phyloP scores from a whole-genome alignment of 2,329 filamentous ascomycete species.

The Penicillium sp. region DNA sequence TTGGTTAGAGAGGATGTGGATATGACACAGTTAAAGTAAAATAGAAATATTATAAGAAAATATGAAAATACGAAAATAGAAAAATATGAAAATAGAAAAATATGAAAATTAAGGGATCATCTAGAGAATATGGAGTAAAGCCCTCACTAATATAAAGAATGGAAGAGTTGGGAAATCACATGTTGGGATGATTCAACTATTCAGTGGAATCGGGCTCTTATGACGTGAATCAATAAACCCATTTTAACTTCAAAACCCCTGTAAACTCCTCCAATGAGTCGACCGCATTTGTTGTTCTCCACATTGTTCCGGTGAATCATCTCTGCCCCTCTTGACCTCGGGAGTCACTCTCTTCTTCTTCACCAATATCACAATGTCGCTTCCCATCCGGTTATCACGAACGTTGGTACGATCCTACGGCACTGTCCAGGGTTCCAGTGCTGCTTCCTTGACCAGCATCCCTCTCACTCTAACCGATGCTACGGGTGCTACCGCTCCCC shows the following conservation, averaged over 20 bases:
- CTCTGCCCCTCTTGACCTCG: background rate
- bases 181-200: background rate
- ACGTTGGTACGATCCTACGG: constrained; percentile 36
- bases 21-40: too few species aligned
- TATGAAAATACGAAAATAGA: background rate
- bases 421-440: constrained; percentile 39
- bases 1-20: background rate
- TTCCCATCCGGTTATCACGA: constrained; percentile 30
- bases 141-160: too few species aligned
- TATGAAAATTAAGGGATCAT: too few species aligned
- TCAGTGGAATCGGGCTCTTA: background rate
- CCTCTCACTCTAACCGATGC: constrained; percentile 37
- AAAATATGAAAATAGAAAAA: too few species aligned
- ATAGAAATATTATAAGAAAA: too few species aligned
- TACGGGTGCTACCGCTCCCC: constrained; percentile 45
- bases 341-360: background rate
- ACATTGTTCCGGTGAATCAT: constrained; percentile 2
- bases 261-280: background rate
- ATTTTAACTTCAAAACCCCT: background rate
- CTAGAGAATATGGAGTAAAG: too few species aligned
- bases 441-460: constrained; percentile 32
- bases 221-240: background rate
- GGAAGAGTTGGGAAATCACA: too few species aligned
- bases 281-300: background rate
- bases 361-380: constrained; percentile 24